Base-by-base conservation (phyloP, 106 monocot species). In the Platanthera guangdongensis region DNA sequence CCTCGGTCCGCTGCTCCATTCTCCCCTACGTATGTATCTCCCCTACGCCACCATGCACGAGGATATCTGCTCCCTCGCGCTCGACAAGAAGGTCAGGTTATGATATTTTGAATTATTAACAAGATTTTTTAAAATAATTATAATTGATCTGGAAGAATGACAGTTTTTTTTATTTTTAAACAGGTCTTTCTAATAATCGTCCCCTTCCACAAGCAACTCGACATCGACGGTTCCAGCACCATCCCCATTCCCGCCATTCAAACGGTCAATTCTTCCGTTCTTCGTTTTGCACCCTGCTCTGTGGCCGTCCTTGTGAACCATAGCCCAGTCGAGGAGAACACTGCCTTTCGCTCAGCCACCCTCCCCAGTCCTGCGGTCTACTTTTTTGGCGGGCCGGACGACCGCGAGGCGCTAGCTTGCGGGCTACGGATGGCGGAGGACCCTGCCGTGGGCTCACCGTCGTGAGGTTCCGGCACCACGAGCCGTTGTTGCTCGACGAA, bases 331-430 rank as follows among this genome's bases (percentile, higher is more conserved):
- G 21, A 75, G 9, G 75, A 70, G 8, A 16, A 78, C 0, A 67
- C 57, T 9, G 48, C 77, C 51, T 21, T 74, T 16, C n/a, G 60
- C 45, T 13, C 28, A 8, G 78, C 57, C 63, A 16, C 57, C 9
- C 52, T 46, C 7, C 25, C 50, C 2, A 78, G 77, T 32, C 51
- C 84, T 10, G 79, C 71, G 12, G 46, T 88, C 19, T 76, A 88
- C 63, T 92, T 92, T 84, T 74, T 92, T 45, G 91, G 91, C 16
- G 91, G 91, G 8, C 86, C 86, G 11, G 91, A 92, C 74, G 91
- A 92, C 65, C 86, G 88, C 7, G 88, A 91, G 77, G 88, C 84
- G 3, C 84, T 88, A 4, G 74, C 88, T 0, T 74, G 51, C 57
- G 85, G 79, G 2, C 46, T 57, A 32, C 76, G 87, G 9, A 87